Base-by-base conservation (phyloP, 2,329 filamentous ascomycete species). In the Hymenoscyphus fraxineus region DNA sequence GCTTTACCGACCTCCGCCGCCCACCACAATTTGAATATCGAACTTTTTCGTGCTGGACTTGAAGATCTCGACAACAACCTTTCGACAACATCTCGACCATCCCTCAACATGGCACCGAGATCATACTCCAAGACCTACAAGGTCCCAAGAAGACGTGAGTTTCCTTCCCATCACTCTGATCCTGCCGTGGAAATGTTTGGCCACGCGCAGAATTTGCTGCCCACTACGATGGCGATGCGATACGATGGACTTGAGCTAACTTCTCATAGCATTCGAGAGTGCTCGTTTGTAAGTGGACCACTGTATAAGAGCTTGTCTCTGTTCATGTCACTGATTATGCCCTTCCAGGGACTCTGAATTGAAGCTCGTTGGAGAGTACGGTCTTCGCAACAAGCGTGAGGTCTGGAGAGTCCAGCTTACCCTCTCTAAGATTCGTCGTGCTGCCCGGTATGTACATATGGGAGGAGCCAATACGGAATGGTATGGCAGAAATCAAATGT, bases 261-360 rank as follows among this genome's bases (percentile, higher is more conserved):
- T 65, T 61, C 60, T 63, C 65, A 64, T 73, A 84, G 83, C 95
- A 80, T 98, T 97, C 88, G 95, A 98, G 91, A 94, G 93, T 83
- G 95, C 95, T 85, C 95, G 95, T 91, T 88, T 99, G 95, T 98
- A 90, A 91, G 94, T 97, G 88, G 93, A 90, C 94, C 95, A 98
- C 90, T 98, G 90, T 96, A 88, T 86, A 87, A 80, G 90, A 97
- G 94, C 93, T 91, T 93, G 93, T 79, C 92, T 96, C 91, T 91
- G 87, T 88, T 93, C 85, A 98, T 81, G 93, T 97, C 94, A 91
- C 90, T 90, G 87, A 91, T 85, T 77, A 78, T 79, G 75, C 77
- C 73, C 79, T 51, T 31, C 40, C 85, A 98, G 95, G 86, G 95
- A 99, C 87, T 92, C 93, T 79, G 95, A 99, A 87, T 85, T 99